These are phyloP conservation scores for Botryotinia convoluta DNA, from an alignment of 2,329 filamentous ascomycete genomes.

Conservation along the genomic window DNA sequence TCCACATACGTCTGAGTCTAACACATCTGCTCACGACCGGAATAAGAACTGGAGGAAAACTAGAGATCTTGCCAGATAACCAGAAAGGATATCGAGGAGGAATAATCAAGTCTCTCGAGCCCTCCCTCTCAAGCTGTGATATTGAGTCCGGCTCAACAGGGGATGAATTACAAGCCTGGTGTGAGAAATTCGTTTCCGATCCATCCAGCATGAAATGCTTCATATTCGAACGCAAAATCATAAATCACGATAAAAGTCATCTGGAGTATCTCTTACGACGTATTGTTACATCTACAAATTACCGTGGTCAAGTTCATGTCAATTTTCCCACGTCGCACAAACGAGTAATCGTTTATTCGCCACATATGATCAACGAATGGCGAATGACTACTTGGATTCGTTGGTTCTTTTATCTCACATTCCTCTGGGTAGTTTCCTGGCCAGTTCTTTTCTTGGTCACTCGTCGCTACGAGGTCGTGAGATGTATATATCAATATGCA, in stretches of 20 bases:
- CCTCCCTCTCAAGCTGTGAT: slow-evolving; percentile 40
- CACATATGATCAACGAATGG: slow-evolving; percentile 61
- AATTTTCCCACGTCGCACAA: slow-evolving; percentile 57
- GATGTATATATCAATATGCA: slow-evolving; percentile 48
- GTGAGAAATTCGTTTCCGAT: slow-evolving; percentile 62
- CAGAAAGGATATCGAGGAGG: slow-evolving; percentile 66
- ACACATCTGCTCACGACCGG: slow-evolving; percentile 53
- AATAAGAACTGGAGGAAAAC: slow-evolving; percentile 44
- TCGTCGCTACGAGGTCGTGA: slow-evolving; percentile 62
- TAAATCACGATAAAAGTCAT: slow-evolving; percentile 58
- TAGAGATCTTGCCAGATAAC: slow-evolving; percentile 55
- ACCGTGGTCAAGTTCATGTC: slow-evolving; percentile 60
- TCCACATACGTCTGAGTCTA: slow-evolving; percentile 57
- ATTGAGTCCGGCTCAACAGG: slow-evolving; percentile 15
- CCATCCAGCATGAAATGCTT: slow-evolving; percentile 57
- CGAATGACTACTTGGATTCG: slow-evolving; percentile 62
- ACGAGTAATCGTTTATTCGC: slow-evolving; percentile 61
- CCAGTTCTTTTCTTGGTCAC: slow-evolving; percentile 67
- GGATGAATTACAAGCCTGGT: slow-evolving; percentile 50
- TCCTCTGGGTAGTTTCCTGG: slow-evolving; percentile 70
- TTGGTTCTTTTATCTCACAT: slow-evolving; percentile 63
- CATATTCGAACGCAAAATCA: slow-evolving; percentile 50
- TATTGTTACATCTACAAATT: slow-evolving; percentile 63
- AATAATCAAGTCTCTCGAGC: slow-evolving; percentile 51
- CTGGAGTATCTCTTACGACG: slow-evolving; percentile 51